phyloP scores from a whole-genome alignment of 2,329 filamentous ascomycete species.

The Fonsecaea multimorphosa region DNA sequence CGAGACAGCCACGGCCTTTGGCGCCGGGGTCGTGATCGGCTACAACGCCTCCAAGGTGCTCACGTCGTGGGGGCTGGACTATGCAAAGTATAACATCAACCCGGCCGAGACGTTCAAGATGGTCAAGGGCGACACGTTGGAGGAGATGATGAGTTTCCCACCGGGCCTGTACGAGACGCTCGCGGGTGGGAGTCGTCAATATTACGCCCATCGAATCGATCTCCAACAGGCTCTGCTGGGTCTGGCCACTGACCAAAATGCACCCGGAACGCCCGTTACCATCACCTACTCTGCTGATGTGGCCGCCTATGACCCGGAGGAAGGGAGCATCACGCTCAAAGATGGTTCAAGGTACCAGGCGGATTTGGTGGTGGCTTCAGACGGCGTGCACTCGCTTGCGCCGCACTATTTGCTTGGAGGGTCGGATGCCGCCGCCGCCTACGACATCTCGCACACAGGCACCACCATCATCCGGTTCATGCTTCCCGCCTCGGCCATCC shows the following conservation, averaged over 20 bases:
- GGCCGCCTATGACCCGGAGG: background rate
- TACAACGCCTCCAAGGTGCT: background rate
- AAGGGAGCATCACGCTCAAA: background rate
- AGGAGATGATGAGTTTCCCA: background rate
- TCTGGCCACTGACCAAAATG: background rate
- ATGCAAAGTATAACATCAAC: background rate
- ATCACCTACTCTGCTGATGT: background rate
- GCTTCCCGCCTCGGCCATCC: background rate
- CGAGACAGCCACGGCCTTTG: background rate
- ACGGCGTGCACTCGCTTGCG: constrained; percentile 5
- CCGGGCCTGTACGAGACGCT: background rate
- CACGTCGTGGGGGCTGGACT: background rate
- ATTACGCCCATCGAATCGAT: constrained; percentile 5
- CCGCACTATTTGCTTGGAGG: background rate
- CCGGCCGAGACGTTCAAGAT: constrained; percentile 1
- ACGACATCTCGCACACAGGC: constrained; percentile 1
- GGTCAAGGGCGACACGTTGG: background rate
- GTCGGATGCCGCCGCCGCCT: background rate
- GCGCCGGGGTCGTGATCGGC: background rate
- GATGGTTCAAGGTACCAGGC: background rate
- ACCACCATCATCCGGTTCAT: background rate
- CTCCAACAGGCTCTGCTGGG: background rate
- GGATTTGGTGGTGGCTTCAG: constrained; percentile 1
- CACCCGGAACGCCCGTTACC: background rate
- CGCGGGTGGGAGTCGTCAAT: background rate